Evolutionary conservation across 148 eudicot species (phyloP), one percentile per base, ranked within the genome.

Genomic region (Nepenthes gracilis): DNA sequence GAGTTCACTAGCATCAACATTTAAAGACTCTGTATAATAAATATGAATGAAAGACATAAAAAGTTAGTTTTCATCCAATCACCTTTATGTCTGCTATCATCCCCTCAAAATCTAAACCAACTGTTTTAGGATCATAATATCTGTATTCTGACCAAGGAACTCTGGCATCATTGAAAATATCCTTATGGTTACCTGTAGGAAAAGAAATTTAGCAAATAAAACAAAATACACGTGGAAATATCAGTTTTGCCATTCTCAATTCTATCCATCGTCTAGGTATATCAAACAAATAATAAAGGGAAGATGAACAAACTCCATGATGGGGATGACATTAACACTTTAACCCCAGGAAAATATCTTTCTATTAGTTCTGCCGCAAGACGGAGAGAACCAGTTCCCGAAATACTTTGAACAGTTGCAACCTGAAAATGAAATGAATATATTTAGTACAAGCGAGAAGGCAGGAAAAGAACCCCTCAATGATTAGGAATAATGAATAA

Each of bases 321-420:
- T 60, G 98, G 98, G 57, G 96, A 81, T 64, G 98, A 88, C 70
- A 93, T 85, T 64, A 93, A 33, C 69, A 88, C 91, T 75, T 88
- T 84, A 37, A 95, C 73, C 45, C 98, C 95, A 63, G 98, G 87
- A 63, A 93, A 93, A 70, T 93, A 93, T 54, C 98, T 78, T 67
- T 86, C 91, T 54, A 93, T 88, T 6, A 93, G 68, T 38, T 87
- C 98, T 6, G 89, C 96, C 62, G 96, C 98, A 76, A 93, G 87
- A 70, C 98, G 91, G 65, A 93, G 95, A 66, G 98, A 93, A 57
- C 98, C 98, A 74, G 96, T 93, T 70, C 98, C 98, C 43, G 96
- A 88, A 71, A 93, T 96, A 68, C 98, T 83, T 76, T 93, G 98
- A 62, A 93, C 77, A 66, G 98, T 88, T 11, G 95, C 94, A 69